Percentiles rank a stretch among this genome's conserved stretches.
Evolutionary conservation across 2,329 filamentous ascomycete species (phyloP).

Genomic region (Sordariomycetes sp.): DNA sequence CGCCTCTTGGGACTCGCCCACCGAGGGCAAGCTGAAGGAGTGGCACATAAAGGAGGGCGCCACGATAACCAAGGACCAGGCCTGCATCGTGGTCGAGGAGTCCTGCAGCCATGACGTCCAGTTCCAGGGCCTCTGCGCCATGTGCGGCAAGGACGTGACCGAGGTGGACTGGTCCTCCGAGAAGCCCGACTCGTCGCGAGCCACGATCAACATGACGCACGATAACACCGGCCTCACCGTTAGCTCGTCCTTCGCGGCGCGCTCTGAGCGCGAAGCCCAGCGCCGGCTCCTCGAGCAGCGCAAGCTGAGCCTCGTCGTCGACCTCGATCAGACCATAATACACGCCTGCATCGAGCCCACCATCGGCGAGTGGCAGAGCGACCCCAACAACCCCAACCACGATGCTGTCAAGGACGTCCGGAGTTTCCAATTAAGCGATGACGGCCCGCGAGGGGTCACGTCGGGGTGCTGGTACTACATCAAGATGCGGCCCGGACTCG

Average conservation of each 20-base stretch:
- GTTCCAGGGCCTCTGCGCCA: constrained; percentile 79
- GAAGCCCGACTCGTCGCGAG: constrained; percentile 68
- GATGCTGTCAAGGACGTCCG: constrained; percentile 80
- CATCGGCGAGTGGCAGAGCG: constrained; percentile 87
- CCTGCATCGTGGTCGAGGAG: constrained; percentile 72
- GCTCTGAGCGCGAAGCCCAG: constrained; percentile 79
- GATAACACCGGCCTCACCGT: constrained; percentile 82
- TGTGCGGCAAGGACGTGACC: constrained; percentile 95
- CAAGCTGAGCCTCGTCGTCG: constrained; percentile 88
- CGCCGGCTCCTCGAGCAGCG: constrained; percentile 66
- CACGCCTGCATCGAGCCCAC: constrained; percentile 96
- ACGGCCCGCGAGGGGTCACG: constrained; percentile 58
- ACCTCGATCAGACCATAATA: constrained; percentile 96
- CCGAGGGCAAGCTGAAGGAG: constrained; percentile 65
- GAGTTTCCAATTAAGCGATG: constrained; percentile 81
- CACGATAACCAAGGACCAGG: constrained; percentile 46
- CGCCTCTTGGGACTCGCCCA: constrained; percentile 71
- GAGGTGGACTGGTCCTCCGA: constrained; percentile 78
- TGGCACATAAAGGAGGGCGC: constrained; percentile 67
- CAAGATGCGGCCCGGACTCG: constrained; percentile 83
- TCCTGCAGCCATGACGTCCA: constrained; percentile 85
- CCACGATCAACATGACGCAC: constrained; percentile 90
- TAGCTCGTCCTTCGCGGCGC: constrained; percentile 68
- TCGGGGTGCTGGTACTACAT: constrained; percentile 94
- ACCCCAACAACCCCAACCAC: constrained; percentile 82